Base-by-base conservation (phyloP, 129 eudicot species). In the Artemisia argyi region DNA sequence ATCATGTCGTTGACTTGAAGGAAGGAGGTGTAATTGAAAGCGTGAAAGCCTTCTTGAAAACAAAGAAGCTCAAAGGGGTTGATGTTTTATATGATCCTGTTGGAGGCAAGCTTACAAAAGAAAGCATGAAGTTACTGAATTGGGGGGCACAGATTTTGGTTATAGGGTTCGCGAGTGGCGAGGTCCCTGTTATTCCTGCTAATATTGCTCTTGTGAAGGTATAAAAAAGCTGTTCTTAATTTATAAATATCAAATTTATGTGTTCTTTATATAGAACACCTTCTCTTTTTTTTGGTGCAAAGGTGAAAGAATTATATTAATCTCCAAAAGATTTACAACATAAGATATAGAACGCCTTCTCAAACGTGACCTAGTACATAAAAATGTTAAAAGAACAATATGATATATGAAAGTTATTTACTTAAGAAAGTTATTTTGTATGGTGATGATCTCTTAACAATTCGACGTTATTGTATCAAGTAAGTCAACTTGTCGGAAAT, bases 121-220 rank as follows among this genome's bases (percentile, higher is more conserved):
- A 88, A 66, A 61, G 87, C 57, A 52, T 90, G 86, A 95, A 79
- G 83, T 72, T 95, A 63, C 83, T 95, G 70, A 95, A 83, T 44
- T 95, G 99, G 99, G 99, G 99, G 11, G 99, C 99, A 49, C 97
- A 91, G 16, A 95, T 95, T 79, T 81, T 90, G 82, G 85, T 95
- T 74, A 95, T 95, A 56, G 99, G 99, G 66, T 95, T 95, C 76
- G 99, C 96, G 3, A 95, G 99, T 83, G 99, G 99, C 3, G 99
- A 95, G 70, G 86, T 95, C 55, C 97, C 99, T 47, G 86, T 90
- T 73, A 86, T 95, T 65, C 97, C 97, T 52, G 99, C 91, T 66
- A 95, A 95, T 74, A 88, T 95, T 65, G 99, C 99, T 55, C 88
- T 95, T 49, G 99, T 95, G 50, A 95, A 95, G 99, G 99, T 95